A percentile compares a stretch with the other conserved stretches of the same genome.
Conservation (phyloP, 2,329 filamentous ascomycete species). For the Exophiala viscosa region DNA sequence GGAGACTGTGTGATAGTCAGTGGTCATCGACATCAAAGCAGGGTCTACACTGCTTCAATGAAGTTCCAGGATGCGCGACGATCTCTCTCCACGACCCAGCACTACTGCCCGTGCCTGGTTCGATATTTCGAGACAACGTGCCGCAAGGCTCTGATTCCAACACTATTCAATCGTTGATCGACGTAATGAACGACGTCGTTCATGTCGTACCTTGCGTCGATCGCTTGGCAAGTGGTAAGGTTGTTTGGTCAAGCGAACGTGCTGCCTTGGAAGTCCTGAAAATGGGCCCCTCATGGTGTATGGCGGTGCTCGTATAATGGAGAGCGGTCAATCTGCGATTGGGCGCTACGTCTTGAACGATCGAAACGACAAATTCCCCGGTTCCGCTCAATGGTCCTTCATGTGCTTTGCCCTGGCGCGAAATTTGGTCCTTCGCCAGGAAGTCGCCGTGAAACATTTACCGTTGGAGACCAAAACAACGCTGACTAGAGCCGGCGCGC, state of each 20-base stretch:
- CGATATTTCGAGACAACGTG: too few species aligned
- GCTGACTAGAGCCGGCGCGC: too few species aligned
- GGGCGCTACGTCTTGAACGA: too few species aligned
- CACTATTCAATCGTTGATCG: constrained; percentile 4
- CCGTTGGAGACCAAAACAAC: too few species aligned
- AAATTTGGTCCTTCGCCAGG: too few species aligned
- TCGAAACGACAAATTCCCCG: too few species aligned
- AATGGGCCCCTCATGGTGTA: neutral
- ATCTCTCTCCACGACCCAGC: neutral
- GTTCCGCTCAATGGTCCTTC: neutral
- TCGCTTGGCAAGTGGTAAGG: constrained; percentile 1
- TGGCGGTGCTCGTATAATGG: too few species aligned
- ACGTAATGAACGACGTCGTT: neutral
- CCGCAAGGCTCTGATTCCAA: constrained; percentile 1
- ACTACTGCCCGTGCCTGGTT: too few species aligned
- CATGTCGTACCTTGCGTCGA: constrained; percentile 9
- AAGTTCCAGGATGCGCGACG: neutral
- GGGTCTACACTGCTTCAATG: constrained; percentile 4
- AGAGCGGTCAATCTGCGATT: too few species aligned
- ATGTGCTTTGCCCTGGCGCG: too few species aligned
- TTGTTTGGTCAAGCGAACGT: neutral
- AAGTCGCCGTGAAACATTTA: too few species aligned
- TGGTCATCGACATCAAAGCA: neutral
- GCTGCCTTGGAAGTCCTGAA: neutral
- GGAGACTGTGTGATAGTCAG: too few species aligned